Conservation (phyloP, 1,139 yeast species). For the Candida frijolesensis region DNA sequence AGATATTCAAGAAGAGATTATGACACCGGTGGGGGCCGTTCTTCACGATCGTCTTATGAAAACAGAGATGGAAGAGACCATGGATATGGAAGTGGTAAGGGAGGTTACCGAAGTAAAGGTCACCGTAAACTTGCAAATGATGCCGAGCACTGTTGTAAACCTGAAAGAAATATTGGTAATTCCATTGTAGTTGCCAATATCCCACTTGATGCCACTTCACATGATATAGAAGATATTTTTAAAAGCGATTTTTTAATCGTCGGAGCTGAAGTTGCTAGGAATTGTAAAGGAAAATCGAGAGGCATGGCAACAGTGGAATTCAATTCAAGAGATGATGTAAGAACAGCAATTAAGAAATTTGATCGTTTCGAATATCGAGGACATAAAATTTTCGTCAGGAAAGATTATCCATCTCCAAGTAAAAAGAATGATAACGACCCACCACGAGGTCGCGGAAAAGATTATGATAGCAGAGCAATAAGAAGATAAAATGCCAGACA, state of each 20-base stretch:
- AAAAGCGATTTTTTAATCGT: conserved; percentile 68
- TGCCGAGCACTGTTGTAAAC: conserved; percentile 33
- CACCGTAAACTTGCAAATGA: conserved; percentile 28
- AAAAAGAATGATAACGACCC: conserved; percentile 27
- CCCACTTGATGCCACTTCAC: conserved; percentile 64
- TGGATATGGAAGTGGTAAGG: conserved; percentile 21
- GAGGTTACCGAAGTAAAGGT: background rate
- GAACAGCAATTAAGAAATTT: conserved; percentile 69
- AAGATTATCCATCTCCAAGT: conserved; percentile 80
- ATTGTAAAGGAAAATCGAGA: conserved; percentile 80
- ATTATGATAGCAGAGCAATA: conserved; percentile 15
- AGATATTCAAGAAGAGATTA: conserved; percentile 23
- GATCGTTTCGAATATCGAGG: conserved; percentile 72
- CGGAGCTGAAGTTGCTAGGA: conserved; percentile 85
- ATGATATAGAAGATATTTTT: conserved; percentile 62
- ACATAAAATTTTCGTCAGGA: conserved; percentile 88
- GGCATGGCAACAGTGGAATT: conserved; percentile 96
- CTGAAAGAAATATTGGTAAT: conserved; percentile 69
- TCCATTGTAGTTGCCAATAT: conserved; percentile 75
- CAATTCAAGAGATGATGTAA: conserved; percentile 65
- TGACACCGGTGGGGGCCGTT: conserved; percentile 8
- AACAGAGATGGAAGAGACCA: conserved; percentile 26
- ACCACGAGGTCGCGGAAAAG: conserved; percentile 18
- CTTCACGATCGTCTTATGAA: conserved; percentile 14
- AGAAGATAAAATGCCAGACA: conserved; percentile 7